Evolutionary conservation across 768 basidiomycete genomes (phyloP).

Genomic region (Tylopilus rubrobrunneus): DNA sequence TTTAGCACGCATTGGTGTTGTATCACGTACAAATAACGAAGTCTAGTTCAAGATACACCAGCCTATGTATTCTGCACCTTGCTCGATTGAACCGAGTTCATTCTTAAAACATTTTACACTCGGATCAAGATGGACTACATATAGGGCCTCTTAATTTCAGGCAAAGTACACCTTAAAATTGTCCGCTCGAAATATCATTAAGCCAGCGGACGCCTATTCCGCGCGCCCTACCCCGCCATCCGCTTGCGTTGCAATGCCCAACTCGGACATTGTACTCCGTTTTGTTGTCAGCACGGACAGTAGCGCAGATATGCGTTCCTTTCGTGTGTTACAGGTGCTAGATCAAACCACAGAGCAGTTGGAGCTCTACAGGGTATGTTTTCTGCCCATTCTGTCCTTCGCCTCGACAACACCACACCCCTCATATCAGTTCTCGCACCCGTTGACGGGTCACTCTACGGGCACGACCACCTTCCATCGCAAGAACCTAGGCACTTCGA

Average conservation of each 20-base stretch:
- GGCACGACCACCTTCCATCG: slow-evolving; percentile 48
- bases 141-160: slow-evolving; percentile 11
- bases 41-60: background rate
- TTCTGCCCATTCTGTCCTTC: background rate
- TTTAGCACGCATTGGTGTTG: slow-evolving; percentile 14
- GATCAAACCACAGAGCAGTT: slow-evolving; percentile 26
- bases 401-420: background rate
- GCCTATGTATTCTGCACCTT: slow-evolving; percentile 12
- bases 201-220: background rate
- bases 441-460: slow-evolving; percentile 38
- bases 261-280: slow-evolving; percentile 37
- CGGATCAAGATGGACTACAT: slow-evolving; percentile 22
- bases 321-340: slow-evolving; percentile 36
- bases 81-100: slow-evolving; percentile 13
- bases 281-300: slow-evolving; percentile 32
- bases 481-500: slow-evolving; percentile 39
- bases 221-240: background rate
- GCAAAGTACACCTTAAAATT: slow-evolving; percentile 5
- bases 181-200: background rate
- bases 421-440: slow-evolving; percentile 38
- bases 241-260: slow-evolving; percentile 21
- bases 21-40: slow-evolving; percentile 28
- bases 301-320: slow-evolving; percentile 40
- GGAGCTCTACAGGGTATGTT: slow-evolving; percentile 44
- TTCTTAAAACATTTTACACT: slow-evolving; percentile 15